A percentile compares a stretch with the other conserved stretches of the same genome.
Evolutionary conservation across 441 rosid species (phyloP).

Genomic region (Geranium incanum): DNA sequence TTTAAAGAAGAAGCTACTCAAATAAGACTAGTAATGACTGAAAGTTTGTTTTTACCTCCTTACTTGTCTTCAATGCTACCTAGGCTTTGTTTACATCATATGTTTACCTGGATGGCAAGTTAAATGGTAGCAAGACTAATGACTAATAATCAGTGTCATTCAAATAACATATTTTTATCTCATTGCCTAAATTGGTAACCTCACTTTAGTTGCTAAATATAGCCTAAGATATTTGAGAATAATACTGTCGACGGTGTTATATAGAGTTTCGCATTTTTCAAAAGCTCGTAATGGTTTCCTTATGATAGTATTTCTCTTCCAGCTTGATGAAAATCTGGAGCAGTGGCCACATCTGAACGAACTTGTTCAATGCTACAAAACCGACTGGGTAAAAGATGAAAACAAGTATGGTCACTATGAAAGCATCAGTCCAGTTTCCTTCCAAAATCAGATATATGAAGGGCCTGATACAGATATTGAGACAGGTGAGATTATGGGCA

Average conservation of each 20-base stretch:
- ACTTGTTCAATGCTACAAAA: slow-evolving; percentile 70
- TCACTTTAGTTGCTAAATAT: neutral
- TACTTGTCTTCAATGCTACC: neutral
- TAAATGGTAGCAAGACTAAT: neutral
- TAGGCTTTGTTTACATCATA: neutral
- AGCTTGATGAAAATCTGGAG: slow-evolving; percentile 88
- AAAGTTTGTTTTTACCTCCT: neutral
- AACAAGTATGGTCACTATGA: slow-evolving; percentile 91
- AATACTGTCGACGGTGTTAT: neutral
- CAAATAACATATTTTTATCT: neutral
- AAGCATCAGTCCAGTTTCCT: slow-evolving; percentile 44
- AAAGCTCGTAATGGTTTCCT: neutral
- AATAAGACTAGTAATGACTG: neutral
- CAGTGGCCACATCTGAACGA: slow-evolving; percentile 97
- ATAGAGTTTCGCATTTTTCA: neutral
- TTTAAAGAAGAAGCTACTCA: neutral
- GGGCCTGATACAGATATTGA: slow-evolving; percentile 94
- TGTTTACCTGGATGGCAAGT: slow-evolving; percentile 6
- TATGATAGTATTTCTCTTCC: slow-evolving; percentile 16
- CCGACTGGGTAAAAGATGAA: slow-evolving; percentile 95
- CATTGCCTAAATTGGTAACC: neutral
- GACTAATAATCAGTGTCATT: neutral
- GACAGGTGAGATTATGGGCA: slow-evolving; percentile 49
- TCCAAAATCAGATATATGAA: slow-evolving; percentile 88
- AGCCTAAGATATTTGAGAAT: neutral